Conservation (phyloP, 2,329 filamentous ascomycete genomes). For the Scytalidium sp. region DNA sequence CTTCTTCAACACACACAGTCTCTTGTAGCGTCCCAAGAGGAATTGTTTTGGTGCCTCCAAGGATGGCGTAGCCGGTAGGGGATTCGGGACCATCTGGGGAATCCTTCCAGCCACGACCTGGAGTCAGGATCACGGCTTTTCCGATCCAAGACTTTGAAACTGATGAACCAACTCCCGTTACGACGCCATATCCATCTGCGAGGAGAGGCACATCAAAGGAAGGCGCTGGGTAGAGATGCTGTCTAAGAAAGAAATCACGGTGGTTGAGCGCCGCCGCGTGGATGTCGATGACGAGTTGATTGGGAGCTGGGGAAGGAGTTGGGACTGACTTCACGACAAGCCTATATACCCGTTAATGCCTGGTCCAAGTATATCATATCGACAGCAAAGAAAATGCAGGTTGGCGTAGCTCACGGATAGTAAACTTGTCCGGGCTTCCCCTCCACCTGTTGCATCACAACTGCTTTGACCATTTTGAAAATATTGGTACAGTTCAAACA, state of each 20-base stretch:
- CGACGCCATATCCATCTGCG: conserved; percentile 77
- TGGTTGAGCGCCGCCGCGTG: conserved; percentile 86
- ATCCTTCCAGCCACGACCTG: conserved; percentile 73
- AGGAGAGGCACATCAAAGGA: conserved; percentile 77
- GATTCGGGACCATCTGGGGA: conserved; percentile 72
- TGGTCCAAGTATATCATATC: too few species aligned
- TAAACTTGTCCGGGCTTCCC: conserved; percentile 88
- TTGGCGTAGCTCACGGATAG: conserved; percentile 57
- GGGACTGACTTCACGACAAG: conserved; percentile 60
- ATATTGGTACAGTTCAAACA: neutral
- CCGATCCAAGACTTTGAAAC: conserved; percentile 49
- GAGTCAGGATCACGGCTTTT: conserved; percentile 75
- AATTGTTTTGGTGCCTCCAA: conserved; percentile 65
- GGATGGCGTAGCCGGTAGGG: conserved; percentile 55
- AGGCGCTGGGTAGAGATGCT: conserved; percentile 84
- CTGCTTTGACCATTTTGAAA: conserved; percentile 22
- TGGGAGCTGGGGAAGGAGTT: conserved; percentile 59
- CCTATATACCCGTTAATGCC: too few species aligned
- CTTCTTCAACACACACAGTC: conserved; percentile 63
- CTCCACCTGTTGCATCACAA: conserved; percentile 60
- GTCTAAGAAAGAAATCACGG: conserved; percentile 90
- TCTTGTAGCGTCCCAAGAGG: conserved; percentile 73
- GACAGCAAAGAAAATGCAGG: neutral
- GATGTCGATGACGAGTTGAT: conserved; percentile 73
- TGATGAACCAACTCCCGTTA: conserved; percentile 60